Percentiles rank a stretch among this genome's conserved stretches.
These are phyloP conservation scores for Physaria fendleri DNA, from an alignment of 345 rosid genomes.

Conservation along the genomic window DNA sequence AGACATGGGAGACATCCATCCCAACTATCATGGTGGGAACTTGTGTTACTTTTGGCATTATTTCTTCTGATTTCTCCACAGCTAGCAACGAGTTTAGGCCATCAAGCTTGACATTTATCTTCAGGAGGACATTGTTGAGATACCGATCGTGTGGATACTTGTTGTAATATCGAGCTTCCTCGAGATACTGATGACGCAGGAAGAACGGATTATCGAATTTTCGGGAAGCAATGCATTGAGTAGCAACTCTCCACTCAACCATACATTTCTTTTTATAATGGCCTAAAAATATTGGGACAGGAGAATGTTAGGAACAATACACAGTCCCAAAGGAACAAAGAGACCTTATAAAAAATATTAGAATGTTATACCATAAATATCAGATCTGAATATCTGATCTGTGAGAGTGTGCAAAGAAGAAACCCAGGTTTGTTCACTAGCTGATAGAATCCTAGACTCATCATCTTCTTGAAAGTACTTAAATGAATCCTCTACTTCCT, in stretches of 20 bases:
- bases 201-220: constrained; percentile 67
- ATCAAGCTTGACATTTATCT: constrained; percentile 92
- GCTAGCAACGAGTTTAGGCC: constrained; percentile 63
- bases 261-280: constrained; percentile 78
- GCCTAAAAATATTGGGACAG: too few species aligned
- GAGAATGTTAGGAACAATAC: too few species aligned
- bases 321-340: too few species aligned
- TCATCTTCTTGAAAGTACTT: constrained; percentile 48
- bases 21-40: constrained; percentile 74
- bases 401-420: constrained; percentile 65
- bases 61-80: constrained; percentile 50
- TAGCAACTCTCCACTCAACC: constrained; percentile 59
- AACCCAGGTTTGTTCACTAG: constrained; percentile 55
- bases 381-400: constrained; percentile 63
- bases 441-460: constrained; percentile 42
- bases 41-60: constrained; percentile 53
- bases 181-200: too few species aligned
- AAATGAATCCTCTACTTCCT: too few species aligned
- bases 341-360: too few species aligned
- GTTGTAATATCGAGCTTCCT: too few species aligned
- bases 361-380: constrained; percentile 81
- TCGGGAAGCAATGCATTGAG: constrained; percentile 57
- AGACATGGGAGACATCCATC: constrained; percentile 92
- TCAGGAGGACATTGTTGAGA: constrained; percentile 66
- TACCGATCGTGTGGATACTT: too few species aligned